These are phyloP conservation scores for Durio zibethinus DNA, from an alignment of 345 rosid genomes.

Conservation along the genomic window DNA sequence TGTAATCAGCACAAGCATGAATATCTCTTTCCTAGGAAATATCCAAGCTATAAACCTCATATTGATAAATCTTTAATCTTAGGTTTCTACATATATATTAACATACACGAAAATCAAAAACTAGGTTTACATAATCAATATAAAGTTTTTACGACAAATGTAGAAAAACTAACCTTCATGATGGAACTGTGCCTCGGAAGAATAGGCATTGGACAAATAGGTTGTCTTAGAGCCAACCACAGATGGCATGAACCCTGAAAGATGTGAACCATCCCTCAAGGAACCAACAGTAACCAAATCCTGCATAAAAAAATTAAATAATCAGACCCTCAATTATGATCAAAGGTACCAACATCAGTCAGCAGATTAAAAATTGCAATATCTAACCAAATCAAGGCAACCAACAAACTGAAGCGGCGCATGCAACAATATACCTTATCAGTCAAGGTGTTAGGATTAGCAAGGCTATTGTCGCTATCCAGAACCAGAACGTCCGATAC, in stretches of 20 bases:
- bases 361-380: constrained; percentile 1
- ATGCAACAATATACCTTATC: constrained; percentile 29
- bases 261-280: constrained; percentile 22
- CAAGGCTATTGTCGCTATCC: constrained; percentile 13
- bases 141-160: not conserved
- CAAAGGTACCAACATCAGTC: not conserved
- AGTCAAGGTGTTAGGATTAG: constrained; percentile 20
- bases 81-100: not conserved
- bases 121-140: not conserved
- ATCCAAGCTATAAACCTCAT: not conserved
- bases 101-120: not conserved
- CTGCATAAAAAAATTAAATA: constrained; percentile 18
- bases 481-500: constrained; percentile 12
- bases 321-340: constrained; percentile 16
- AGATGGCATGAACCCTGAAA: constrained; percentile 10
- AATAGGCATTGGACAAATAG: constrained; percentile 25
- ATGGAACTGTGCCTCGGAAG: constrained; percentile 26
- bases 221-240: constrained; percentile 17
- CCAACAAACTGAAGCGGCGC: not conserved
- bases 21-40: not conserved
- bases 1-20: not conserved
- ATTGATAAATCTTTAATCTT: not conserved
- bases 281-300: constrained; percentile 27
- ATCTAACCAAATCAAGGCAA: not conserved
- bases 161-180: constrained; percentile 36